Evolutionary conservation across 140 eudicot species (phyloP), one percentile per base, ranked within the genome.

Genomic region (Flaveria floridana): DNA sequence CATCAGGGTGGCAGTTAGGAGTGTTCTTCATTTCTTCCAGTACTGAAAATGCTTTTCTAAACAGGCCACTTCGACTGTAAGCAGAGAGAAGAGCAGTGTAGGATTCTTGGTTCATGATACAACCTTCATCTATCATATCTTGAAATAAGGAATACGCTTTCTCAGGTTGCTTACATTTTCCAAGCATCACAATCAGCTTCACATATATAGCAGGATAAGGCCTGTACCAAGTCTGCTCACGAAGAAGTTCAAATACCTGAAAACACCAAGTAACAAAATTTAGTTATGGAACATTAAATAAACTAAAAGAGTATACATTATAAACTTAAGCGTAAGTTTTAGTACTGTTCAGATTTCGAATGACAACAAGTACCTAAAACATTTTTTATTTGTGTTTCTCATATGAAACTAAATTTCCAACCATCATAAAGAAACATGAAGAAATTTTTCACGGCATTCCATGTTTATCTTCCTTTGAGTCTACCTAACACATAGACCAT

Each of bases 101-200:
- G 21, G 91, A 82, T 71, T 86, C 98, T 72, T 73, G 92, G 76
- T 84, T 86, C 68, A 79, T 85, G 28, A 72, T 68, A 81, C 97
- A 90, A 21, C 98, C 98, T 84, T 93, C 98, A 72, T 88, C 96
- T 59, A 84, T 71, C 97, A 93, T 90, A 59, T 78, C 88, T 65
- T 85, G 85, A 80, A 88, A 93, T 14, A 93, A 77, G 16, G 84
- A 80, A 34, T 77, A 86, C 14, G 98, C 98, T 80, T 86, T 93
- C 82, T 87, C 88, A 4, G 97, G 98, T 85, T 93, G 96, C 86
- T 88, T 93, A 65, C 98, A 90, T 82, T 93, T 93, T 63, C 98
- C 98, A 58, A 93, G 97, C 98, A 93, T 93, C 80, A 90, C 96
- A 42, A 93, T 90, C 63, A 93, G 79, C 87, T 93, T 93, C 80